Base-by-base conservation (phyloP, 192 early-diverging fungal species). In the Backusella australiensis region DNA sequence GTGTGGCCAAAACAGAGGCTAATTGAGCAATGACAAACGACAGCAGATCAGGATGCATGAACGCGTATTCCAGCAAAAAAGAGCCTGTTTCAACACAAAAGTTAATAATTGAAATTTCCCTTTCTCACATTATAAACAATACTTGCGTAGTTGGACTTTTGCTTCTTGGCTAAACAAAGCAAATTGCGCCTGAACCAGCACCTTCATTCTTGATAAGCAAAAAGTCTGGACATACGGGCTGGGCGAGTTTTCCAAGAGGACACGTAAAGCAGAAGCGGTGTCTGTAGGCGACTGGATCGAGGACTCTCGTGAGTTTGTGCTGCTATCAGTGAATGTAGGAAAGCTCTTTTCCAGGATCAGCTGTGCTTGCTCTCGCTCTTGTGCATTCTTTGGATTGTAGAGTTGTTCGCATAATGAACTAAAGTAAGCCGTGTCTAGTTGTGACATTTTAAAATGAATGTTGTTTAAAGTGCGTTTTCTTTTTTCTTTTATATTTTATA, bases 241-340 rank as follows among this genome's bases (percentile, higher is more conserved):
- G 41, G 85, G 78, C 67, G 89, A 91, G 59, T 77, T 85, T 66
- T 91, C 88, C 49, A 93, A 82, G 14, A 93, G 73, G 34, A 83
- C 77, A 66, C 86, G 86, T 69, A 87, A 86, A 73, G 87, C 87
- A 26, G 82, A 79, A 12, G 90, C 85, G 6, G 90, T 88, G 34
- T 92, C 89, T 35, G 82, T 75, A 26, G 90, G 91, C 9, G 86
- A 85, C 71, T 83, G 83, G 36, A 88, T 82, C 38, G 75, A 67
- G 6, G 81, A 81, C 6, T 77, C 19, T 38, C 53, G 68, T 29
- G 65, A 65, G 21, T 68, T 77, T 9, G 78, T 79, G 12, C 74
- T 80, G 23, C 73, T 78, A 56, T 93, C 92, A 7, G 92, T 89
- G 79, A 96, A 96, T 29, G 95, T 94, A 46, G 95, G 95, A 71